These are phyloP conservation scores for Plantago lanceolata DNA, from an alignment of 305 asterid species.

Conservation along the genomic window DNA sequence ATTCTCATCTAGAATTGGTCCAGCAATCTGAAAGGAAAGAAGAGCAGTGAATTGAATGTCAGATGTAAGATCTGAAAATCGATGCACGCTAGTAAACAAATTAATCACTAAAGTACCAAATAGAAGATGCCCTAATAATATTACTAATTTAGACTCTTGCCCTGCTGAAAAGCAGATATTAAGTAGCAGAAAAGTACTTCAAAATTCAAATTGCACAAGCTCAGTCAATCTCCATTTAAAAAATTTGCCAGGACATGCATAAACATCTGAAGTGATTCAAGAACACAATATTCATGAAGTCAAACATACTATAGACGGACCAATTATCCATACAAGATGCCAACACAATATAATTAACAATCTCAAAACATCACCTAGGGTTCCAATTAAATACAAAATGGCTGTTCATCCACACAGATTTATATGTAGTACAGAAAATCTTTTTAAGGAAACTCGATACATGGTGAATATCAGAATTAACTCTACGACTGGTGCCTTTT, in stretches of 20 bases:
- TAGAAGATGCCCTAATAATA: too few relatives aligned
- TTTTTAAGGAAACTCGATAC: too few relatives aligned
- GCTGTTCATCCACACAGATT: neutral
- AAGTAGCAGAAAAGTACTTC: conserved; percentile 1
- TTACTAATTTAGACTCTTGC: neutral
- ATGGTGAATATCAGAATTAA: too few relatives aligned
- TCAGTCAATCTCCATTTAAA: neutral
- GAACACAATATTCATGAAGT: conserved; percentile 1
- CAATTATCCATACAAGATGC: neutral
- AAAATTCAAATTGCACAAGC: neutral
- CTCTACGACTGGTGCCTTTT: neutral
- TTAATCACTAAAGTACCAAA: neutral
- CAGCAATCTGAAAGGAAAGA: conserved; percentile 52
- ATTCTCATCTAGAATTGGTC: conserved; percentile 67
- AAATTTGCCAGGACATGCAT: neutral
- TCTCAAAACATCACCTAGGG: neutral
- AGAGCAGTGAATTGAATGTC: conserved; percentile 2
- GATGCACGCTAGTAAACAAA: neutral
- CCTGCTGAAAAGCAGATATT: neutral
- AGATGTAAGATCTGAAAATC: conserved; percentile 13
- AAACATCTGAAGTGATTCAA: neutral
- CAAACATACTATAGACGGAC: neutral
- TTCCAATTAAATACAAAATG: neutral
- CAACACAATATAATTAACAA: conserved; percentile 1
- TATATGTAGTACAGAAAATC: too few relatives aligned